These are phyloP conservation scores for Inga leiocalycina DNA, from an alignment of 306 rosid genomes.

Conservation along the genomic window DNA sequence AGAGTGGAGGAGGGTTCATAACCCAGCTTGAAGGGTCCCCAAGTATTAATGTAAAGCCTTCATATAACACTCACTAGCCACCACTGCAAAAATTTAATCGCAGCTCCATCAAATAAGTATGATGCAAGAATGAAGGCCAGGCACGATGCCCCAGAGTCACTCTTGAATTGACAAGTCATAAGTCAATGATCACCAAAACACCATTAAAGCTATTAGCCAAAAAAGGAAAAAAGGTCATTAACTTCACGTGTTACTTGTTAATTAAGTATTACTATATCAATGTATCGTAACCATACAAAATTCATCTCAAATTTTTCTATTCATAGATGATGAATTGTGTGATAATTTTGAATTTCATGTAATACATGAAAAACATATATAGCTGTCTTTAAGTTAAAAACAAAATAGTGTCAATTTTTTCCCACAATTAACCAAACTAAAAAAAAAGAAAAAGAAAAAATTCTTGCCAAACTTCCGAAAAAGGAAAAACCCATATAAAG, in stretches of 20 bases:
- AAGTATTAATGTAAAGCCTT: background rate
- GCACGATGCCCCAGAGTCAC: background rate
- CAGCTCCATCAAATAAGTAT: background rate
- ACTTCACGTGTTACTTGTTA: background rate
- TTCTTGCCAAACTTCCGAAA: background rate
- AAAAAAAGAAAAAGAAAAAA: too few relatives aligned
- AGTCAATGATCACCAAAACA: background rate
- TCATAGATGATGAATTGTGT: background rate
- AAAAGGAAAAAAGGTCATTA: background rate
- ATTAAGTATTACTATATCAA: background rate
- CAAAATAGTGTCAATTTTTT: background rate
- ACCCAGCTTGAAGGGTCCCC: background rate
- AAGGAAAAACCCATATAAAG: too few relatives aligned
- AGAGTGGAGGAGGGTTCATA: background rate
- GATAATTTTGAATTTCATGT: background rate
- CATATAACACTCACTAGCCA: background rate
- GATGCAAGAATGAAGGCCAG: background rate
- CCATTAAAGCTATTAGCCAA: background rate
- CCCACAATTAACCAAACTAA: background rate
- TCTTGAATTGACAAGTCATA: background rate
- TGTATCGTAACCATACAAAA: background rate
- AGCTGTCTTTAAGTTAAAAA: background rate
- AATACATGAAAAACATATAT: background rate
- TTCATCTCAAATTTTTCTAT: background rate
- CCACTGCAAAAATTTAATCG: background rate